Evolutionary conservation across 2,329 filamentous ascomycete genomes (phyloP).

Genomic region (Calcarisporium arbuscula): DNA sequence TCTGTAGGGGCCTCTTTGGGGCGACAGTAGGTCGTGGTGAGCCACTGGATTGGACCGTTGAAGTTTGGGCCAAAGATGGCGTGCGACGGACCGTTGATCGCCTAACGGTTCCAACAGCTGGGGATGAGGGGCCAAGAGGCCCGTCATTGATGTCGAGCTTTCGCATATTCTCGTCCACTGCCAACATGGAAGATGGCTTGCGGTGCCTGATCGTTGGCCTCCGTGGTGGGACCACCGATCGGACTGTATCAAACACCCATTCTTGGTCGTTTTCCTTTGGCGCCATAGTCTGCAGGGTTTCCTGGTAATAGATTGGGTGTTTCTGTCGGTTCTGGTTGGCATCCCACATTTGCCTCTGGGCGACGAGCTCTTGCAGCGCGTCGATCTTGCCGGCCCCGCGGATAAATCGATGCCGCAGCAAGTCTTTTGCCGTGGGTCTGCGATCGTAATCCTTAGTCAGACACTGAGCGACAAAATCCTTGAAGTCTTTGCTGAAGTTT

Average conservation of each 20-base stretch:
- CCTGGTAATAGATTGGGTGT: conserved; percentile 84
- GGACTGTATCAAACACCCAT: conserved; percentile 95
- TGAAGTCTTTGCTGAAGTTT: conserved; percentile 82
- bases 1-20: conserved; percentile 71
- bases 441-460: conserved; percentile 86
- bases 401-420: conserved; percentile 85
- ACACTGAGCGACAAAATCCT: conserved; percentile 86
- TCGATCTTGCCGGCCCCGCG: conserved; percentile 82
- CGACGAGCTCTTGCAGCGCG: conserved; percentile 78
- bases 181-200: conserved; percentile 51
- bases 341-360: conserved; percentile 76
- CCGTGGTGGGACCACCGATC: conserved; percentile 55
- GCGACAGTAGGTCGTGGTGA: conserved; percentile 38
- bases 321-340: conserved; percentile 61
- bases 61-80: conserved; percentile 34
- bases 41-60: conserved; percentile 27
- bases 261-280: conserved; percentile 68
- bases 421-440: conserved; percentile 76
- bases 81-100: conserved; percentile 50
- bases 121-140: conserved; percentile 50
- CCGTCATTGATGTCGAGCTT: conserved; percentile 56
- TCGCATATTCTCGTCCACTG: conserved; percentile 54
- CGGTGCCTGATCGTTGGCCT: conserved; percentile 40
- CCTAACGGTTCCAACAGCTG: conserved; percentile 49
- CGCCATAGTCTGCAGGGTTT: conserved; percentile 71